A percentile compares a stretch with the other conserved stretches of the same genome.
Evolutionary conservation across 2,329 filamentous ascomycete species (phyloP).

Genomic region (Fusarium nanum): DNA sequence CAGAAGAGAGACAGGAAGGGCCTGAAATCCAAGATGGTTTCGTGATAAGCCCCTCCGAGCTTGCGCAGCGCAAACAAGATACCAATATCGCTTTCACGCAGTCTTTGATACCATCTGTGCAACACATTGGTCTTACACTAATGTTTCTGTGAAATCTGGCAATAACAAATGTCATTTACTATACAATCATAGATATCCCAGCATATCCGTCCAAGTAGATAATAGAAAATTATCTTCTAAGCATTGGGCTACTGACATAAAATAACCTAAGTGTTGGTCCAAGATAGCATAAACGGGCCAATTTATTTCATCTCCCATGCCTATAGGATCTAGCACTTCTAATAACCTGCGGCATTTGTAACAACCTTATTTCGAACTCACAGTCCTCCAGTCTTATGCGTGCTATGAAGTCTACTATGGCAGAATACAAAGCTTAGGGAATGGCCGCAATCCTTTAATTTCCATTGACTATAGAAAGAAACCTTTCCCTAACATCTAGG

Average conservation of each 20-base stretch:
- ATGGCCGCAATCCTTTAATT: not conserved
- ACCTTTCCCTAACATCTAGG: not conserved
- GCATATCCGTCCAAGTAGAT: fast-evolving
- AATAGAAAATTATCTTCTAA: not conserved
- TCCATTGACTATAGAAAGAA: not conserved
- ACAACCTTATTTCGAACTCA: not conserved
- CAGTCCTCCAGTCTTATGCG: not conserved
- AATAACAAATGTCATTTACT: not conserved
- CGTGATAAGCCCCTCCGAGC: slow-evolving; percentile 53
- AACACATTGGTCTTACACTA: not conserved
- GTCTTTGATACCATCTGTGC: slow-evolving; percentile 54
- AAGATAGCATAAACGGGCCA: not conserved
- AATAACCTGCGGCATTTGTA: not conserved
- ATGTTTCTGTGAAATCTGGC: not conserved
- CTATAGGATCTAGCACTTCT: not conserved
- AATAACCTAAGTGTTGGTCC: not conserved
- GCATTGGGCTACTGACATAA: not conserved
- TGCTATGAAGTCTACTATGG: not conserved
- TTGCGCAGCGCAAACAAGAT: slow-evolving; percentile 49
- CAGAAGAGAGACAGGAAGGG: slow-evolving; percentile 48
- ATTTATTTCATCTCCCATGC: fast-evolving
- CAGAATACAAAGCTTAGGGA: not conserved
- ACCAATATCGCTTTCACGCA: slow-evolving; percentile 52
- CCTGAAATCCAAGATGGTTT: slow-evolving; percentile 48
- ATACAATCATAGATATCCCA: not conserved